Evolutionary conservation across 495 filamentous ascomycete genomes (phyloP).

Genomic region (Talaromyces borbonicus): DNA sequence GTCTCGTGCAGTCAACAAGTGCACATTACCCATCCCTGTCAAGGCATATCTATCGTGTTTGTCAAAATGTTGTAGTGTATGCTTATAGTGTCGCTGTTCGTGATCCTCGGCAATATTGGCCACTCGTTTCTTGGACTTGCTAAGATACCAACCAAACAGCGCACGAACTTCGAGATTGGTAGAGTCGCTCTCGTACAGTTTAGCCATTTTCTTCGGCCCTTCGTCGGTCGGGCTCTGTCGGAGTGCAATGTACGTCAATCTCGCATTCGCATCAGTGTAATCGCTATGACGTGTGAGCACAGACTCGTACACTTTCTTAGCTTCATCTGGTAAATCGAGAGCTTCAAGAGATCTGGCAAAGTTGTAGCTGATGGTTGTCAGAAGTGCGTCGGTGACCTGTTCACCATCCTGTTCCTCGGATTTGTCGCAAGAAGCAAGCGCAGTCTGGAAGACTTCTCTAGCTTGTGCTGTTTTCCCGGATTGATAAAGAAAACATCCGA

Average conservation of each 20-base stretch:
- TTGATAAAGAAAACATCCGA: conserved; percentile 89
- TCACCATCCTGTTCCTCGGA: conserved; percentile 48
- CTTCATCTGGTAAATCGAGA: conserved; percentile 67
- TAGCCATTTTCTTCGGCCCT: conserved; percentile 71
- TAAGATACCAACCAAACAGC: conserved; percentile 90
- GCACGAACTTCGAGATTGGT: conserved; percentile 83
- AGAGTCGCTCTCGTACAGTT: conserved; percentile 69
- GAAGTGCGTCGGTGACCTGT: conserved; percentile 76
- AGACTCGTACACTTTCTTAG: conserved; percentile 77
- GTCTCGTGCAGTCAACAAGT: conserved; percentile 76
- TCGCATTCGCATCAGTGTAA: conserved; percentile 82
- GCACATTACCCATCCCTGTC: conserved; percentile 92
- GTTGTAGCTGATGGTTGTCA: conserved; percentile 92
- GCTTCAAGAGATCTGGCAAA: conserved; percentile 94
- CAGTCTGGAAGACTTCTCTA: conserved; percentile 79
- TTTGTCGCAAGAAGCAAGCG: conserved; percentile 73
- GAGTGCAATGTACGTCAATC: conserved; percentile 81
- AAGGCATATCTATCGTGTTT: conserved; percentile 95
- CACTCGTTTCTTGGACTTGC: conserved; percentile 67
- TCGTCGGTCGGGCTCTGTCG: conserved; percentile 76
- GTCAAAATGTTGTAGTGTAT: conserved; percentile 85
- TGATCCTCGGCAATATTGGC: conserved; percentile 78
- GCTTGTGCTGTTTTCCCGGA: conserved; percentile 70
- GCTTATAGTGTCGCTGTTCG: conserved; percentile 90
- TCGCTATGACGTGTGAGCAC: conserved; percentile 72